A percentile compares a stretch with the other conserved stretches of the same genome.
These are phyloP conservation scores for Talaromyces islandicus DNA, from an alignment of 2,329 filamentous ascomycete species.

Conservation along the genomic window DNA sequence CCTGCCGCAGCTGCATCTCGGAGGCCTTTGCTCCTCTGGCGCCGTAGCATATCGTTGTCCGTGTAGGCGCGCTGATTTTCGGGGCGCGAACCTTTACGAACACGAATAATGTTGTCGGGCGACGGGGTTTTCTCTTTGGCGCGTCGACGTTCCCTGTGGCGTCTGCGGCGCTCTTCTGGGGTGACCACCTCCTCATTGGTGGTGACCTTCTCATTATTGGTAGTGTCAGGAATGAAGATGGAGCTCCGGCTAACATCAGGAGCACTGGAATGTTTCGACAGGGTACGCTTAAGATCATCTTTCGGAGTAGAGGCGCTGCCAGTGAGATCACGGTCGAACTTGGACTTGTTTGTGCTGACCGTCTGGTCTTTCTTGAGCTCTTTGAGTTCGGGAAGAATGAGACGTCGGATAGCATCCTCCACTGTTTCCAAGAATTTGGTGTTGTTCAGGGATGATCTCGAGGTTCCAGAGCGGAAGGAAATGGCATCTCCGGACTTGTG, in stretches of 20 bases:
- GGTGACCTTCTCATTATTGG: constrained; percentile 33
- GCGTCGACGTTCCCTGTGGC: constrained; percentile 47
- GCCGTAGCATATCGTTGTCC: constrained; percentile 47
- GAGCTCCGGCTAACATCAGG: constrained; percentile 58
- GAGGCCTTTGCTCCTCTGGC: constrained; percentile 50
- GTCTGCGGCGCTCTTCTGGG: constrained; percentile 45
- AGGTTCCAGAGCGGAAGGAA: constrained; percentile 53
- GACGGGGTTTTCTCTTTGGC: constrained; percentile 48
- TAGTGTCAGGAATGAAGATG: constrained; percentile 49
- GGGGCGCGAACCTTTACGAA: constrained; percentile 42
- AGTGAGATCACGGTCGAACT: constrained; percentile 60
- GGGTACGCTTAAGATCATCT: constrained; percentile 48
- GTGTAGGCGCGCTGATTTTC: constrained; percentile 28
- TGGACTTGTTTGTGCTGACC: constrained; percentile 63
- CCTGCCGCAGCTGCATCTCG: constrained; percentile 52
- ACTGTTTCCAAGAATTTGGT: constrained; percentile 86
- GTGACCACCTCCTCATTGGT: constrained; percentile 54
- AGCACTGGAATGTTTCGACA: constrained; percentile 57
- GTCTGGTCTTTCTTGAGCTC: constrained; percentile 87
- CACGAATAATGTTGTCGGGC: constrained; percentile 38
- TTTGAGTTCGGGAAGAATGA: constrained; percentile 87
- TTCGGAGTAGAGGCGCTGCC: constrained; percentile 55
- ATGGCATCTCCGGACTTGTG: constrained; percentile 51
- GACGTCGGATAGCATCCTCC: constrained; percentile 82
- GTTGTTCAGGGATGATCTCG: constrained; percentile 78